A percentile compares a stretch with the other conserved stretches of the same genome.
Evolutionary conservation across 75 land plant genomes (phyloP).

Genomic region (Ceratopteris richardii): DNA sequence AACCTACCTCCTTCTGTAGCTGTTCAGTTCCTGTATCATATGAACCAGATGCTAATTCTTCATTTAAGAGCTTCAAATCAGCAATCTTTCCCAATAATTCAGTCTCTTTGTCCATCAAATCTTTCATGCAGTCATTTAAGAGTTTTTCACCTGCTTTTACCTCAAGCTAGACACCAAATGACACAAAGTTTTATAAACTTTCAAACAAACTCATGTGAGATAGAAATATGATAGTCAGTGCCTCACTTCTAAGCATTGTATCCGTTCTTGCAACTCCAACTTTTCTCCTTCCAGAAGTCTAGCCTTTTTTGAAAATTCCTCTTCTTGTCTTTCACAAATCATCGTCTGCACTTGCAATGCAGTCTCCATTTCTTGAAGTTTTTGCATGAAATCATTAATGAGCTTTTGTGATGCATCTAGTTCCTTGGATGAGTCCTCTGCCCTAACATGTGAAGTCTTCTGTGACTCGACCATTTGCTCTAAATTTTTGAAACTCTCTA

Average conservation of each 20-base stretch:
- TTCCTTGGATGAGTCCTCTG: conserved; percentile 21
- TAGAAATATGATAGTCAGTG: too few species aligned
- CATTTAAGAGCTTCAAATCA: conserved; percentile 27
- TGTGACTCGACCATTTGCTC: conserved; percentile 23
- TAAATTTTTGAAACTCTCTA: conserved; percentile 13
- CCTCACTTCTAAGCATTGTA: conserved; percentile 8
- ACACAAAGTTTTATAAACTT: neutral
- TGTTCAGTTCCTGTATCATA: conserved; percentile 26
- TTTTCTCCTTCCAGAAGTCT: conserved; percentile 24
- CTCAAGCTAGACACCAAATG: neutral
- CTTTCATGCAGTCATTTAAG: conserved; percentile 7
- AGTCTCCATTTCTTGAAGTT: conserved; percentile 17
- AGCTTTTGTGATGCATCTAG: conserved; percentile 24
- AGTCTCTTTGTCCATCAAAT: conserved; percentile 26
- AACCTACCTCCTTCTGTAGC: conserved; percentile 28
- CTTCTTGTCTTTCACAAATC: conserved; percentile 41
- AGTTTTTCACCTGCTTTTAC: neutral
- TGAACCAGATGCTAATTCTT: conserved; percentile 21
- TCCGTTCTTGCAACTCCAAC: neutral
- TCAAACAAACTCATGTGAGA: too few species aligned
- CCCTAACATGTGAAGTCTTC: conserved; percentile 26
- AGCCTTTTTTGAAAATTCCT: conserved; percentile 17
- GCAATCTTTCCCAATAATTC: conserved; percentile 20
- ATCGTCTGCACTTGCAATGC: conserved; percentile 24
- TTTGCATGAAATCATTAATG: conserved; percentile 25